A percentile compares a stretch with the other conserved stretches of the same genome.
These are phyloP conservation scores for Phlebiopsis gigantea DNA, from an alignment of 768 basidiomycete species.

Conservation along the genomic window DNA sequence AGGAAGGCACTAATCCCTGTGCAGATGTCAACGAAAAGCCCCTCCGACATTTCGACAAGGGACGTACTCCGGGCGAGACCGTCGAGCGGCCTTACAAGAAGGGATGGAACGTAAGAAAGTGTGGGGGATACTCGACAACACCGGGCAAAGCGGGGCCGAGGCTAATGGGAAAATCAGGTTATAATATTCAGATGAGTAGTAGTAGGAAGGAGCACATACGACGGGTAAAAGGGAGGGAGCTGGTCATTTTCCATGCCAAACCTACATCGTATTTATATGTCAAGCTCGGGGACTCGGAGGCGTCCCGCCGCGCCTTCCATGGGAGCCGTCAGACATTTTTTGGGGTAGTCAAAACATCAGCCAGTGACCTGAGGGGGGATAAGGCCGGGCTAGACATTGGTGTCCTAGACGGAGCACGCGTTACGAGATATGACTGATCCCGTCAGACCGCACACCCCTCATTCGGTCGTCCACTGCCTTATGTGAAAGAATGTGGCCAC, in stretches of 20 bases:
- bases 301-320: background rate
- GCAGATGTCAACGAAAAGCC: background rate
- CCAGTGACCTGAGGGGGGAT: background rate
- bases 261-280: background rate
- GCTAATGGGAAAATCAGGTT: background rate
- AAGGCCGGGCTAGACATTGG: background rate
- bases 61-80: conserved; percentile 30
- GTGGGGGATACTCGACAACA: conserved; percentile 21
- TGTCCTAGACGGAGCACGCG: background rate
- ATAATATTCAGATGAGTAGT: background rate
- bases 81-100: conserved; percentile 36
- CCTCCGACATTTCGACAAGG: background rate
- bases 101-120: conserved; percentile 31
- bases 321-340: background rate
- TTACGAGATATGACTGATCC: background rate
- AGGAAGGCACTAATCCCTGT: background rate
- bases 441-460: background rate
- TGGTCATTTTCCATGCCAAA: background rate
- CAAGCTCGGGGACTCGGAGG: background rate
- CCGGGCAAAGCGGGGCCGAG: background rate
- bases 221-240: background rate
- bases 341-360: background rate
- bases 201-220: background rate
- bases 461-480: background rate
- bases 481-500: background rate